Evolutionary conservation across 345 rosid genomes (phyloP).

Genomic region (Brassica nigra): DNA sequence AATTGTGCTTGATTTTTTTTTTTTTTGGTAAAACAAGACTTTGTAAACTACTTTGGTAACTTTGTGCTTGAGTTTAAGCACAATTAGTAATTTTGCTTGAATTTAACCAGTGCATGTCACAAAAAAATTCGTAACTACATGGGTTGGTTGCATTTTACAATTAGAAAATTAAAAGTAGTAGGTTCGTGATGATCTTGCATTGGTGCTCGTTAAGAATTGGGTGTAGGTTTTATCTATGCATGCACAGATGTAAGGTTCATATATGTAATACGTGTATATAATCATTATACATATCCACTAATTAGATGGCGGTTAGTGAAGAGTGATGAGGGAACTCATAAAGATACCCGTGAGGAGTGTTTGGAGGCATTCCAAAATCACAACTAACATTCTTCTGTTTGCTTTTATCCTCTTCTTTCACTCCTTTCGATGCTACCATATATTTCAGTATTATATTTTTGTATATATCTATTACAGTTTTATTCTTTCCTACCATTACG

Average conservation of each 20-base stretch:
- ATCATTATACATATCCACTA: neutral
- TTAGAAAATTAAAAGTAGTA: neutral
- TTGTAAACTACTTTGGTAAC: too few species aligned
- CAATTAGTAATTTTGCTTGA: neutral
- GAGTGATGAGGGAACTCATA: slow-evolving; percentile 19
- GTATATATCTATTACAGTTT: neutral
- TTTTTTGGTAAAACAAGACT: too few species aligned
- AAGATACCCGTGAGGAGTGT: slow-evolving; percentile 54
- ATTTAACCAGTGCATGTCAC: neutral
- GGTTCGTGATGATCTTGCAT: slow-evolving; percentile 9
- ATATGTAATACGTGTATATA: neutral
- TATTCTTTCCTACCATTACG: slow-evolving; percentile 8
- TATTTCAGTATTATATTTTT: neutral
- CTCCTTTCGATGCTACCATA: slow-evolving; percentile 43
- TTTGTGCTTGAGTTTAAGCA: too few species aligned
- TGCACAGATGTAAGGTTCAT: slow-evolving; percentile 8
- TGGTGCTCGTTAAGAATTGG: neutral
- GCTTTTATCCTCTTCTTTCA: slow-evolving; percentile 44
- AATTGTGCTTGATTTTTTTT: too few species aligned
- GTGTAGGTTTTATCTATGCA: neutral
- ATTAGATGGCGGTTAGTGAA: slow-evolving; percentile 13
- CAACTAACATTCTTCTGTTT: slow-evolving; percentile 52
- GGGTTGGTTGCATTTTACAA: neutral
- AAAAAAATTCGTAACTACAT: neutral
- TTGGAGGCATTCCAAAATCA: slow-evolving; percentile 58